phyloP scores from a whole-genome alignment of 2,329 filamentous ascomycete species.

The Fusarium concolor region DNA sequence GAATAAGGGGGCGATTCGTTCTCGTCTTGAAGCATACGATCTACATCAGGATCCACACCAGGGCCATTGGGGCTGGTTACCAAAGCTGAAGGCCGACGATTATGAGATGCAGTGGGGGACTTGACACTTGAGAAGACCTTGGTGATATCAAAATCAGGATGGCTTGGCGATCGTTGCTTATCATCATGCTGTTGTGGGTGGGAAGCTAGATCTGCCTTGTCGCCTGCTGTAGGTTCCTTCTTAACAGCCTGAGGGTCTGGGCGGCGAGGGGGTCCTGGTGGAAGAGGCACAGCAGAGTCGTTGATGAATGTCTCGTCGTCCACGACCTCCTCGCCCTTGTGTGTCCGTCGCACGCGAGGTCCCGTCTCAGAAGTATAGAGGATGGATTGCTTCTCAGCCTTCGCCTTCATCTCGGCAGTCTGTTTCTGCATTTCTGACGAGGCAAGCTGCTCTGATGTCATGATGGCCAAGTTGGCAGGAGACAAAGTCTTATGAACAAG shows the following conservation, averaged over 20 bases:
- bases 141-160: slow-evolving; percentile 81
- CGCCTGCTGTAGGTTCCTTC: slow-evolving; percentile 48
- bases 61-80: slow-evolving; percentile 63
- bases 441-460: slow-evolving; percentile 91
- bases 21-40: slow-evolving; percentile 85
- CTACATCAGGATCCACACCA: slow-evolving; percentile 87
- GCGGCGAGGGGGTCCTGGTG: slow-evolving; percentile 37
- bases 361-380: slow-evolving; percentile 77
- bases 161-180: slow-evolving; percentile 63
- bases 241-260: slow-evolving; percentile 48
- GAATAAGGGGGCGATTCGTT: slow-evolving; percentile 86
- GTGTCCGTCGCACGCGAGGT: slow-evolving; percentile 86
- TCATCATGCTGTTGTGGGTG: slow-evolving; percentile 57
- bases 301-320: slow-evolving; percentile 74
- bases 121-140: slow-evolving; percentile 87
- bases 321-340: slow-evolving; percentile 94
- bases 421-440: slow-evolving; percentile 88
- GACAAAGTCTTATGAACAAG: slow-evolving; percentile 79
- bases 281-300: slow-evolving; percentile 50
- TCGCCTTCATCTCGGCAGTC: slow-evolving; percentile 80
- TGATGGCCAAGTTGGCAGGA: slow-evolving; percentile 82
- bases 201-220: slow-evolving; percentile 42
- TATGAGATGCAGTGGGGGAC: slow-evolving; percentile 70
- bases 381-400: slow-evolving; percentile 85
- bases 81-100: slow-evolving; percentile 62